Base-by-base conservation (phyloP, 371 early-diverging fungal genomes). In the Dichotomocladium elegans region DNA sequence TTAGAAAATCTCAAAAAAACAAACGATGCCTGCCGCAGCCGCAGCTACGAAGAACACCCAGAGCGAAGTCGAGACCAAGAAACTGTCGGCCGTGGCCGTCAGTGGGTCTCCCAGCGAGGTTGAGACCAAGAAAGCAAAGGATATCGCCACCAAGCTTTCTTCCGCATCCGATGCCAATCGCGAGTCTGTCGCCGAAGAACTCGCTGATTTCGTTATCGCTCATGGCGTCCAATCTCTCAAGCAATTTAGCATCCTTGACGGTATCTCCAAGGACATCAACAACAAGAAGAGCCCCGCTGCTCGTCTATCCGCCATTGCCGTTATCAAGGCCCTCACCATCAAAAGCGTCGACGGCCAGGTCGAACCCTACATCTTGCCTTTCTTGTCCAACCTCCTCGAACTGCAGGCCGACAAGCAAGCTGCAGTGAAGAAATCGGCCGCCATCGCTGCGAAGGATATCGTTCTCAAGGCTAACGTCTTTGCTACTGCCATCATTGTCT, bases 231-330 rank as follows among this genome's bases (percentile, higher is more conserved):
- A 77, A 28, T 67, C 77, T 47, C 74, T 89, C 53, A 70, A 80
- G 48, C 68, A 82, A 28, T 49, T 57, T 44, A 70, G 72, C 44
- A 72, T 89, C 55, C 60, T 87, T 33, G 68, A 69, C 46, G 66
- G 70, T 54, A 66, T 89, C 51, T 52, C 68, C 48, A 68, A 78
- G 42, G 81, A 82, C 25, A 64, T 82, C 33, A 57, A 49, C 17
- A 79, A 81, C 73, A 85, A 86, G 72, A 87, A 87, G 78, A 79
- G 66, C 29, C 82, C 79, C 19, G 61, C 65, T 31, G 85, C 83
- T 10, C 80, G 88, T 42, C 81, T 81, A 43, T 83, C 84, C 35
- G 88, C 86, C 27, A 55, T 86, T 54, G 74, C 87, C 42, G 83
- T 78, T 31, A 59, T 87, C 31, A 28, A 52, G 43, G 83, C 84